Evolutionary conservation across 306 rosid genomes (phyloP).

Genomic region (Lupinus albus): DNA sequence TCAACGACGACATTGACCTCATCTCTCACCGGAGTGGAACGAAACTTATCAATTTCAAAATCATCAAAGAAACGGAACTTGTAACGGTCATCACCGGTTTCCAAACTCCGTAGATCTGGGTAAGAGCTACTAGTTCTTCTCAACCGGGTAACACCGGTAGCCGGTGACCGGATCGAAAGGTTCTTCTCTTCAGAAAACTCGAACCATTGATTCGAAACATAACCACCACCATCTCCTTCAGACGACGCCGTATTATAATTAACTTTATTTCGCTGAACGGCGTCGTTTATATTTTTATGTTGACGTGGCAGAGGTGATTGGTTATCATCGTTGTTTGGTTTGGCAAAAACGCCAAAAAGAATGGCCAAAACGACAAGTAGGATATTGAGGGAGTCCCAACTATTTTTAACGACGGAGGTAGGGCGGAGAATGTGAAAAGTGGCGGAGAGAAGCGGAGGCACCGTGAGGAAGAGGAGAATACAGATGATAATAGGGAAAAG

Average conservation of each 20-base stretch:
- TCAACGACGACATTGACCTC: not conserved
- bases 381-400: constrained; percentile 79
- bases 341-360: constrained; percentile 67
- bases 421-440: constrained; percentile 57
- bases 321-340: constrained; percentile 62
- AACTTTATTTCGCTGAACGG: constrained; percentile 15
- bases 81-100: constrained; percentile 42
- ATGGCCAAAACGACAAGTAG: constrained; percentile 70
- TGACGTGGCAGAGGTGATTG: constrained; percentile 29
- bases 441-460: constrained; percentile 68
- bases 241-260: not conserved
- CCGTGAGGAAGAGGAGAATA: constrained; percentile 54
- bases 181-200: constrained; percentile 42
- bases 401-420: constrained; percentile 56
- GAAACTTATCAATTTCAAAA: constrained; percentile 57
- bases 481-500: constrained; percentile 60
- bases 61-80: constrained; percentile 74
- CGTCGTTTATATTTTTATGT: not conserved
- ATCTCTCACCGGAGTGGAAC: constrained; percentile 32
- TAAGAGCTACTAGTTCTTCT: constrained; percentile 81
- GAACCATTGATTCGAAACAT: constrained; percentile 56
- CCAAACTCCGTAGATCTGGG: constrained; percentile 84
- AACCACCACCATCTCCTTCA: not conserved
- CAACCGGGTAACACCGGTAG: constrained; percentile 39
- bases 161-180: constrained; percentile 38